Evolutionary conservation across 73 alveolate genomes (phyloP).

Genomic region (Paraurostyla sp.): DNA sequence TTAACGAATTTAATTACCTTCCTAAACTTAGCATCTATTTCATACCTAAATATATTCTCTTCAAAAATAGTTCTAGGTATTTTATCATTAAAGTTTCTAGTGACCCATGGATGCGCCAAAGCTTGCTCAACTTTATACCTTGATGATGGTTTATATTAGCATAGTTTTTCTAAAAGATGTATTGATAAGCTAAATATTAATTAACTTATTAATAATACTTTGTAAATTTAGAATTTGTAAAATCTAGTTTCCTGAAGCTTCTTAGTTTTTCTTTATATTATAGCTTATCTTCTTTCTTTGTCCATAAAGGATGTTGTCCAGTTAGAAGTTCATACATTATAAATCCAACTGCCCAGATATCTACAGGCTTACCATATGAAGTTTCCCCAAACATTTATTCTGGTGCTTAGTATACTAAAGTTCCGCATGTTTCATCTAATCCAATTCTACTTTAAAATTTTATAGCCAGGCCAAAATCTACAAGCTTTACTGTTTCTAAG

Average conservation of each 20-base stretch:
- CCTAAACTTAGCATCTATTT: conserved; percentile 45
- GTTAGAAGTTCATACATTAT: conserved; percentile 70
- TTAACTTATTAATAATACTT: conserved; percentile 4
- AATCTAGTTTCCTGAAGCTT: conserved; percentile 28
- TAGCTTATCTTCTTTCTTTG: conserved; percentile 17
- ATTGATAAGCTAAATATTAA: neutral
- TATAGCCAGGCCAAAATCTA: conserved; percentile 75
- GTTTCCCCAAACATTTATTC: conserved; percentile 68
- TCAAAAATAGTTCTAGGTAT: conserved; percentile 60
- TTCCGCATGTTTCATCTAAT: conserved; percentile 73
- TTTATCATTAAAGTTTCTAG: conserved; percentile 46
- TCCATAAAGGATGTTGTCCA: conserved; percentile 75
- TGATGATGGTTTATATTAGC: conserved; percentile 55
- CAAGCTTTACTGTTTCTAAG: conserved; percentile 56
- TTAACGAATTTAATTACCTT: conserved; percentile 26
- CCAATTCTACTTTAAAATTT: conserved; percentile 35
- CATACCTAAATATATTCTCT: conserved; percentile 43
- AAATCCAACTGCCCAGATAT: conserved; percentile 79
- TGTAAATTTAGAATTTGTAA: neutral
- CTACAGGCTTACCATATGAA: conserved; percentile 75
- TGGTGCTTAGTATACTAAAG: conserved; percentile 77
- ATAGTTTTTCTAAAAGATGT: conserved; percentile 49
- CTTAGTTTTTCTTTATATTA: conserved; percentile 54
- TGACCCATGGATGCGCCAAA: conserved; percentile 75
- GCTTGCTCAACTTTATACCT: conserved; percentile 67